Evolutionary conservation across 768 basidiomycete species (phyloP).

Genomic region (Trametes meyenii): DNA sequence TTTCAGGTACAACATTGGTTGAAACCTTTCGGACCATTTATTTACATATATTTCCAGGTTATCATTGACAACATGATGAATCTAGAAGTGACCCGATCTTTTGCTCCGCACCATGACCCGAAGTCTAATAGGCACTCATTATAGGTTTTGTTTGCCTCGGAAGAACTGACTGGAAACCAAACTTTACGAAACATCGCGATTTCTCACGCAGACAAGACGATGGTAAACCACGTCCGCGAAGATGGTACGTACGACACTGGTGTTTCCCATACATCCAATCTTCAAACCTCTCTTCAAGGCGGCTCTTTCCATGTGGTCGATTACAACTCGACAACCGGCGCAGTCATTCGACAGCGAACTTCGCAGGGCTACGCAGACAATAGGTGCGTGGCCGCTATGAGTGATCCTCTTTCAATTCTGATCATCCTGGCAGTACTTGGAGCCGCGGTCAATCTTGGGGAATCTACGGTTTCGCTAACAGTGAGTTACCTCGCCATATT

Average conservation of each 20-base stretch:
- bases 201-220: slow-evolving; percentile 67
- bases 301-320: slow-evolving; percentile 58
- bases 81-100: slow-evolving; percentile 45
- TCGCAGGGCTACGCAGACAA: slow-evolving; percentile 62
- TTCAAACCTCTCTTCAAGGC: slow-evolving; percentile 23
- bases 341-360: slow-evolving; percentile 57
- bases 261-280: neutral
- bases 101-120: neutral
- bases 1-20: slow-evolving; percentile 47
- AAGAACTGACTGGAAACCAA: slow-evolving; percentile 58
- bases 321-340: slow-evolving; percentile 66
- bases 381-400: slow-evolving; percentile 24
- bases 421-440: slow-evolving; percentile 58
- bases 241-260: slow-evolving; percentile 48
- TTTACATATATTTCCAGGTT: slow-evolving; percentile 41
- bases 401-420: neutral
- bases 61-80: slow-evolving; percentile 87
- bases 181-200: slow-evolving; percentile 63
- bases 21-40: neutral
- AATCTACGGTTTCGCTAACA: slow-evolving; percentile 69
- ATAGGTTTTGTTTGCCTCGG: slow-evolving; percentile 59
- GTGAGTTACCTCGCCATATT: slow-evolving; percentile 42
- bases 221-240: slow-evolving; percentile 63
- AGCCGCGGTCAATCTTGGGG: slow-evolving; percentile 75
- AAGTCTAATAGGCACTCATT: neutral